These are phyloP conservation scores for Schoenoplectus tabernaemontani DNA, from an alignment of 202 grass and related monocot species.

Conservation along the genomic window DNA sequence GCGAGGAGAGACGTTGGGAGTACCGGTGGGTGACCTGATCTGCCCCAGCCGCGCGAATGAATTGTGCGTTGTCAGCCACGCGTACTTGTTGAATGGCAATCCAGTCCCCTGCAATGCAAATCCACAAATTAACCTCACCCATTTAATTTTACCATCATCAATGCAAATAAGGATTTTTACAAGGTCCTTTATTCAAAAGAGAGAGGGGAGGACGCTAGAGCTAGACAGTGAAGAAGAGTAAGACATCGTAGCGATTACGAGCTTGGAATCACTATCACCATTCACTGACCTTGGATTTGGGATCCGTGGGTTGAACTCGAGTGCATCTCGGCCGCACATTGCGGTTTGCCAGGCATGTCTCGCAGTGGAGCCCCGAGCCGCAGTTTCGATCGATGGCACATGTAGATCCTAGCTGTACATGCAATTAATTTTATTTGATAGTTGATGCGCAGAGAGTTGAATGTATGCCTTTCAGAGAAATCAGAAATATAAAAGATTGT, in stretches of 20 bases:
- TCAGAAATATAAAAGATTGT: neutral
- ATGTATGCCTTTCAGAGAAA: neutral
- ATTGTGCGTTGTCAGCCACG: constrained; percentile 96
- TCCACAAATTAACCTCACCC: neutral
- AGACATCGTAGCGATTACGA: neutral
- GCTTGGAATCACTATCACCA: neutral
- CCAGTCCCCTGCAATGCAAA: constrained; percentile 28
- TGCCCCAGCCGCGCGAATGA: constrained; percentile 69
- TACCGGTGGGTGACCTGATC: constrained; percentile 39
- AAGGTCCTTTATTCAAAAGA: neutral
- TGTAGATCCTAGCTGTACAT: constrained; percentile 33
- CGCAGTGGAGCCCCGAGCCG: constrained; percentile 71
- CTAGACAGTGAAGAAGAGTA: neutral
- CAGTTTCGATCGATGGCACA: constrained; percentile 54
- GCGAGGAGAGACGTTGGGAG: constrained; percentile 32
- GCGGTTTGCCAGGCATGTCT: constrained; percentile 63
- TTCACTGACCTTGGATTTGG: constrained; percentile 39
- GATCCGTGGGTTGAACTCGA: constrained; percentile 52
- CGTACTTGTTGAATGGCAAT: constrained; percentile 78
- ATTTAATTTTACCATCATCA: neutral
- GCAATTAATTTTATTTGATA: no score
- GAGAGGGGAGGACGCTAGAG: neutral
- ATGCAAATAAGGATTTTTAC: neutral
- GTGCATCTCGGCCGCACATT: constrained; percentile 65
- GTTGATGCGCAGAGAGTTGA: no score